Percentiles rank a stretch among this genome's conserved stretches.
Evolutionary conservation across 345 rosid species (phyloP).

Genomic region (Arabis hirsuta): DNA sequence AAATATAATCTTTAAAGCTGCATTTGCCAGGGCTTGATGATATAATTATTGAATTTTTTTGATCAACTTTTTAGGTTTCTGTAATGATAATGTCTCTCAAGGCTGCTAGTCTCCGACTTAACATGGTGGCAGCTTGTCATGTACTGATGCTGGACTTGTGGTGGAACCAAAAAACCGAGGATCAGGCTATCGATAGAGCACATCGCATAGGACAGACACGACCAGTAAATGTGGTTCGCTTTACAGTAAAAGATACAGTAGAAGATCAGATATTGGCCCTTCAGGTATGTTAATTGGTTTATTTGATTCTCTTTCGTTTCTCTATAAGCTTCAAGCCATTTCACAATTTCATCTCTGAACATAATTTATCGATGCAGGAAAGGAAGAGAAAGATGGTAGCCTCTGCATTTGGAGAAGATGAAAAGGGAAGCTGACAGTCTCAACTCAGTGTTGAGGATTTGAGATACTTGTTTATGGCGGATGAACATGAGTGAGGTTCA

Average conservation of each 20-base stretch:
- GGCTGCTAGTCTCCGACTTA: constrained; percentile 97
- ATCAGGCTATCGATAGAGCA: constrained; percentile 97
- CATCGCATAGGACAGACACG: constrained; percentile 98
- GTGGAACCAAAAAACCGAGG: constrained; percentile 99
- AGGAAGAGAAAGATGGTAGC: constrained; percentile 96
- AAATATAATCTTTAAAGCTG: constrained; percentile 59
- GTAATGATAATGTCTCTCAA: constrained; percentile 97
- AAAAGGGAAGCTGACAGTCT: constrained; percentile 69
- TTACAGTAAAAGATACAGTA: constrained; percentile 88
- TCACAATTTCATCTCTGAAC: constrained; percentile 12
- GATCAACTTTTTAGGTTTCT: constrained; percentile 83
- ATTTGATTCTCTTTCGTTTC: background rate
- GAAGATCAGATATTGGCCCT: constrained; percentile 92
- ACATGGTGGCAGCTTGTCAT: constrained; percentile 96
- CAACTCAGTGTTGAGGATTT: constrained; percentile 86
- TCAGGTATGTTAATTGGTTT: constrained; percentile 56
- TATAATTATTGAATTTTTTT: no score
- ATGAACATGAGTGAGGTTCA: constrained; percentile 35
- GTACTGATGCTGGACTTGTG: constrained; percentile 89
- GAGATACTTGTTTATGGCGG: constrained; percentile 83
- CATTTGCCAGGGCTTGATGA: no score
- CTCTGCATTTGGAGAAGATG: constrained; percentile 96
- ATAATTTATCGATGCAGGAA: constrained; percentile 54
- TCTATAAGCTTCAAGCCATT: constrained; percentile 6
- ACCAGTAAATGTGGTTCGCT: constrained; percentile 78